Evolutionary conservation across 345 rosid species (phyloP), one percentile per base, ranked within the genome.

Genomic region (Excoecaria cochinchinensis): DNA sequence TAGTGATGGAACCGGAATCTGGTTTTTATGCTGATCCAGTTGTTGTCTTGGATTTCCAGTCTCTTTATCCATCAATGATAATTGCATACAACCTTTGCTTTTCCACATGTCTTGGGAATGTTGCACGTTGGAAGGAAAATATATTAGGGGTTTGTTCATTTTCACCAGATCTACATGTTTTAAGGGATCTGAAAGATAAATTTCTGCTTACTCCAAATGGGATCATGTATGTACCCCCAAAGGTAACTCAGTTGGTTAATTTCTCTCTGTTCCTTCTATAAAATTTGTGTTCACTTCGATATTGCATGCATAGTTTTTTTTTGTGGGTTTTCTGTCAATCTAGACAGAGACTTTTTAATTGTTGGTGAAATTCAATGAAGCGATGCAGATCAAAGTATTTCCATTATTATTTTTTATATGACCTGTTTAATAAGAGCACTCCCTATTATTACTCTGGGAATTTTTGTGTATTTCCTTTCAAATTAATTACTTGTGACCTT

Each of bases 1-100:
- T 95, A 58, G 99, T 95, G 75, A 95, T 95, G 99, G 99, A 95
- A 78, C 98, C 99, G 31, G 97, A 91, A 83, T 95, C 99, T 80
- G 91, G 93, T 61, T 95, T 95, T 82, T 95, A 90, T 79, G 86
- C 86, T 50, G 99, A 92, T 78, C 99, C 99, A 61, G 97, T 95
- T 72, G 84, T 95, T 70, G 97, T 95, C 83, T 87, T 92, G 90
- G 99, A 95, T 81, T 95, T 95, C 80, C 99, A 95, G 78, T 92
- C 99, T 76, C 97, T 95, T 73, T 92, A 95, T 86, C 99, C 99
- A 72, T 95, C 99, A 57, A 91, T 95, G 96, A 87, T 95, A 78
- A 95, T 95, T 72, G 98, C 94, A 71, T 95, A 95, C 83, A 95
- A 95, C 79, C 94, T 95, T 80, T 95, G 99, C 87, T 95, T 86